Evolutionary conservation across 148 eudicot genomes (phyloP), one percentile per base, ranked within the genome.

Genomic region (Beta vulgaris): DNA sequence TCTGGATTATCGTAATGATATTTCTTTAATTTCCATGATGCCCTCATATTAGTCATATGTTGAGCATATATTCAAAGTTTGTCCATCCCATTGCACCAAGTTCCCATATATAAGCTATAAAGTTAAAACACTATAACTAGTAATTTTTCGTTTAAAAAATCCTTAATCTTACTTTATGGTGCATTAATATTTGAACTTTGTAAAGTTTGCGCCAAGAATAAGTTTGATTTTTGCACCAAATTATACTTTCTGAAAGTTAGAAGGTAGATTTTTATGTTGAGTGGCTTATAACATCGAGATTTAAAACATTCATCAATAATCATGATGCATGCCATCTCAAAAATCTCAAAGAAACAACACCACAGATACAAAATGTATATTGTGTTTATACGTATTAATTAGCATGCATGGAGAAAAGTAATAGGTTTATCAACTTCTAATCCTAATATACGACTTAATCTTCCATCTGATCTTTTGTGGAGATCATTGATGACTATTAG

Each of bases 11-110:
- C 44, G 68, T 34, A 44, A 57, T 14, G 7, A 13, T 3, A 4
- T 64, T 64, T 18, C 3, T 21, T 48, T 48, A 48, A 31, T 53
- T 25, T 12, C 71, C 5, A 75, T 64, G 48, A 75, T 65, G 62
- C 78, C 78, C 64, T 75, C 64, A 7, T 73, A 28, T 69, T n/a
- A 36, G 13, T 44, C 23, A 16, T 68, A 23, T 49, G 73, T 53
- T 60, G 21, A 55, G 66, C 26, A 58, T 13, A 39, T 12, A 10
- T 74, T 62, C 79, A 77, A 76, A 76, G 19, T 32, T 28, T 49
- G 62, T 60, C 64, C 62, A 44, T 23, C 51, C 73, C 34, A 35
- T 71, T 63, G 76, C 76, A 69, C 79, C 79, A 77, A 77, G 76
- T 77, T 77, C 80, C 80, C 51, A 78, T 53, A 74, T 60, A 18